phyloP scores from a whole-genome alignment of 2,329 filamentous ascomycete species.

The Aspergillus spinulosporus region DNA sequence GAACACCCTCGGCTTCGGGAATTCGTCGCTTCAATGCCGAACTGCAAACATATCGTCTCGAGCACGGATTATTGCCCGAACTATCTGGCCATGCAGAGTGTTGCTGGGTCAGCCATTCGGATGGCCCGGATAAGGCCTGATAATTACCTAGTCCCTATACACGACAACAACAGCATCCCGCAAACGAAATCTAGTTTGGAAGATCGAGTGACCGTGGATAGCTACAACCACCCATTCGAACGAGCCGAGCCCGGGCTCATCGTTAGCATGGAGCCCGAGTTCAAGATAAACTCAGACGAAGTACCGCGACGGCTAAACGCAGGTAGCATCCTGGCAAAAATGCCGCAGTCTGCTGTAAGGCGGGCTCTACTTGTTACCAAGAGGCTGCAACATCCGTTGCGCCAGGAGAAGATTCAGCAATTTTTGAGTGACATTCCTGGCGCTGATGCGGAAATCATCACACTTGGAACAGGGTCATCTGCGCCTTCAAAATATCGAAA shows the following conservation, averaged over 20 bases:
- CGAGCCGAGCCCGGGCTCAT: slow-evolving; percentile 45
- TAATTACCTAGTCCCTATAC: slow-evolving; percentile 69
- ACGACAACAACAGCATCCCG: slow-evolving; percentile 57
- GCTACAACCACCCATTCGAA: slow-evolving; percentile 27
- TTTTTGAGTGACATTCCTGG: slow-evolving; percentile 67
- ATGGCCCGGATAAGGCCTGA: slow-evolving; percentile 71
- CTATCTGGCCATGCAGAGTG: slow-evolving; percentile 67
- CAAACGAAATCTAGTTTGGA: slow-evolving; percentile 32
- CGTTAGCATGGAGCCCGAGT: slow-evolving; percentile 50
- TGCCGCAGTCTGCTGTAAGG: slow-evolving; percentile 34
- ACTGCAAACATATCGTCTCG: slow-evolving; percentile 74
- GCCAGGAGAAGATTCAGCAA: slow-evolving; percentile 40
- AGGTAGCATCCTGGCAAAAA: slow-evolving; percentile 20
- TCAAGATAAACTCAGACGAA: slow-evolving; percentile 36
- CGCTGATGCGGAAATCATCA: slow-evolving; percentile 76
- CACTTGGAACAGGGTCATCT: slow-evolving; percentile 88
- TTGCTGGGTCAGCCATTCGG: slow-evolving; percentile 65
- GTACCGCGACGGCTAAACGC: slow-evolving; percentile 33
- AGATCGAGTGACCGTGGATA: slow-evolving; percentile 4
- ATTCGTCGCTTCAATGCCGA: slow-evolving; percentile 66
- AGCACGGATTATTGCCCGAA: slow-evolving; percentile 74
- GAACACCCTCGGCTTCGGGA: slow-evolving; percentile 62
- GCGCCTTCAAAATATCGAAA: slow-evolving; percentile 92
- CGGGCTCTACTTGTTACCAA: slow-evolving; percentile 30
- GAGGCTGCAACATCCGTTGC: slow-evolving; percentile 30